phyloP scores from a whole-genome alignment of 2,329 filamentous ascomycete species.

The Paecilomyces sp. region DNA sequence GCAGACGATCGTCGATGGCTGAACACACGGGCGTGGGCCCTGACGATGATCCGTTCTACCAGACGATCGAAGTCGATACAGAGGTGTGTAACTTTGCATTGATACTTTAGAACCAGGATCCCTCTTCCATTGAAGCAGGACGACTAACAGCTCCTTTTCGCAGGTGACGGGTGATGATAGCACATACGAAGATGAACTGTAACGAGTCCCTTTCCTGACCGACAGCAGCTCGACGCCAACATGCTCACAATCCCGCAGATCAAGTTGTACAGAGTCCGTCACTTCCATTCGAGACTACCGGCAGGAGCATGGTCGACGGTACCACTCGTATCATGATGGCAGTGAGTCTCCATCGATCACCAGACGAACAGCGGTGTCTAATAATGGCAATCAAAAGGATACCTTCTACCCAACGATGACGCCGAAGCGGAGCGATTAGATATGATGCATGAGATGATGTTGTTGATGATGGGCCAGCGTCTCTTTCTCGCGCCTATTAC shows the following conservation, averaged over 20 bases:
- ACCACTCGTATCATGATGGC: constrained; percentile 5
- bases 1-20: neutral
- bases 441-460: constrained; percentile 5
- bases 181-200: neutral
- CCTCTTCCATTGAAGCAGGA: neutral
- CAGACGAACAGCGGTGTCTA: neutral
- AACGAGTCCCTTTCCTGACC: neutral
- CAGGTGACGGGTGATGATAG: neutral
- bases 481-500: neutral
- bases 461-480: neutral
- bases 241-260: neutral
- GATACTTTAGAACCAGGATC: too few relatives aligned
- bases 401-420: constrained; percentile 9
- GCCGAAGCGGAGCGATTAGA: constrained; percentile 8
- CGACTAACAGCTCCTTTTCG: neutral
- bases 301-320: constrained; percentile 16
- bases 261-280: neutral
- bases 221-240: neutral
- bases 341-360: neutral
- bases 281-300: neutral
- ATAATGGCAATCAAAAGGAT: constrained; percentile 5
- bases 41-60: neutral
- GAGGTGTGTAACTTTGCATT: neutral
- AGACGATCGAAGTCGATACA: neutral
- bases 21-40: neutral